A percentile compares a stretch with the other conserved stretches of the same genome.
These are phyloP conservation scores for Phellopilus nigrolimitatus DNA, from an alignment of 1,284 basidiomycete species.

Conservation along the genomic window DNA sequence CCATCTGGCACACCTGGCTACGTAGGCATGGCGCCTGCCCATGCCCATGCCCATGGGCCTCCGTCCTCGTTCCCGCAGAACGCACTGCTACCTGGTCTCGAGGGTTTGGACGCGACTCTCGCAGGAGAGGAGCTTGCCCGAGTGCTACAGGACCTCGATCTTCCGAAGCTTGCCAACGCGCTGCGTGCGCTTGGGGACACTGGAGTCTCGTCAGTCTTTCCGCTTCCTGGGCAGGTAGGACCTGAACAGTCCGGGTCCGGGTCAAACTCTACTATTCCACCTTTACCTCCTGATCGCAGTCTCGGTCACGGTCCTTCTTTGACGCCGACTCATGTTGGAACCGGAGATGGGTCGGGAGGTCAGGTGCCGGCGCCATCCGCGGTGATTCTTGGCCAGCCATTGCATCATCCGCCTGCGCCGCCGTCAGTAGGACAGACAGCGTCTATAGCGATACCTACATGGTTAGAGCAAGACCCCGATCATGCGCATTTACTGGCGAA, in stretches of 20 bases:
- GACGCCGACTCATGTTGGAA: too few relatives aligned
- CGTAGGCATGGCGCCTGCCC: not conserved
- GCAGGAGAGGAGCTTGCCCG: conserved; percentile 59
- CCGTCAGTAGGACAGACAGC: conserved; percentile 29
- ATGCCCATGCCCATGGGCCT: too few relatives aligned
- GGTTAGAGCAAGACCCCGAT: conserved; percentile 33
- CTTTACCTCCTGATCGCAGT: not conserved
- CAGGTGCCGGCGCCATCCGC: conserved; percentile 30
- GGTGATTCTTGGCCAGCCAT: conserved; percentile 26
- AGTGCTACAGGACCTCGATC: conserved; percentile 64
- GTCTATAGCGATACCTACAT: conserved; percentile 30
- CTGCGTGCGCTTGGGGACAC: conserved; percentile 59
- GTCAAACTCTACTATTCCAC: not conserved
- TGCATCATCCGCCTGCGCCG: conserved; percentile 33
- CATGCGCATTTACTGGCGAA: conserved; percentile 54
- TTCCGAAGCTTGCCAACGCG: conserved; percentile 61
- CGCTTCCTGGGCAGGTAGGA: conserved; percentile 1
- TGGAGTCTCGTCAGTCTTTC: conserved; percentile 29
- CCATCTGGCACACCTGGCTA: not conserved
- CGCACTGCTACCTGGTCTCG: not conserved
- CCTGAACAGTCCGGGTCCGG: not conserved
- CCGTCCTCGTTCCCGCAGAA: conserved; percentile 41
- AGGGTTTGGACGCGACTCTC: conserved; percentile 4
- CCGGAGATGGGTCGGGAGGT: too few relatives aligned
- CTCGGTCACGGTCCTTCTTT: too few relatives aligned